Percentiles rank a stretch among this genome's conserved stretches.
Evolutionary conservation across 352 stramenopile species (phyloP).

Genomic region (Phytophthora rubi): DNA sequence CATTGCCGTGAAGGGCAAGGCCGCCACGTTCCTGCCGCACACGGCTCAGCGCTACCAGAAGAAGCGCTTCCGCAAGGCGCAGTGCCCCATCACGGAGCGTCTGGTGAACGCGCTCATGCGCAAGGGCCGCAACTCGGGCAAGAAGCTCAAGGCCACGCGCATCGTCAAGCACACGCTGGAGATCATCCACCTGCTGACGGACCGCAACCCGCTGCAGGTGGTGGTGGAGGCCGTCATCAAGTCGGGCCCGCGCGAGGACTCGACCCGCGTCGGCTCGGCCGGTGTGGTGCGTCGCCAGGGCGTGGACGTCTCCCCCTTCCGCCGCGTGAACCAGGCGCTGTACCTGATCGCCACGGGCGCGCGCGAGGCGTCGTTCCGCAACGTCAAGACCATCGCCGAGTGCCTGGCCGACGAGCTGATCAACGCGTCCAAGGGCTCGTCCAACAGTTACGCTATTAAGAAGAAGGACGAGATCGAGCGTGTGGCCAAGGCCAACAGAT

Average conservation of each 20-base stretch:
- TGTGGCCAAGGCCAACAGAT: slow-evolving; percentile 99
- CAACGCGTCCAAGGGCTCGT: slow-evolving; percentile 99
- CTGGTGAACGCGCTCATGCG: slow-evolving; percentile 98
- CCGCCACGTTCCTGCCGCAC: slow-evolving; percentile 99
- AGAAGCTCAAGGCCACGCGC: slow-evolving; percentile 99
- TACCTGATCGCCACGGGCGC: slow-evolving; percentile 98
- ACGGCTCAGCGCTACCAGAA: slow-evolving; percentile 99
- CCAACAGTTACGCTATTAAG: slow-evolving; percentile 99
- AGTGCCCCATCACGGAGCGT: slow-evolving; percentile 99
- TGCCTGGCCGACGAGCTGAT: slow-evolving; percentile 99
- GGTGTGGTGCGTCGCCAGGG: slow-evolving; percentile 99
- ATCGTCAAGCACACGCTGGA: slow-evolving; percentile 99
- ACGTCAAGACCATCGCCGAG: slow-evolving; percentile 99
- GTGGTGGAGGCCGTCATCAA: slow-evolving; percentile 92
- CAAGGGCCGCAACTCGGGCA: slow-evolving; percentile 99
- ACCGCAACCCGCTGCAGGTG: slow-evolving; percentile 99
- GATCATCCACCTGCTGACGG: slow-evolving; percentile 99
- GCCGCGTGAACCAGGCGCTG: slow-evolving; percentile 98
- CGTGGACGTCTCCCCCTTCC: slow-evolving; percentile 99
- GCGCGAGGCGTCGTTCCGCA: slow-evolving; percentile 98
- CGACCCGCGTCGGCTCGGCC: slow-evolving; percentile 98
- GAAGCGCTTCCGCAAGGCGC: slow-evolving; percentile 99
- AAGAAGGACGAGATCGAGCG: slow-evolving; percentile 99
- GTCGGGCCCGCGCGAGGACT: slow-evolving; percentile 99
- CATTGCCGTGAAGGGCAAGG: slow-evolving; percentile 98